Evolutionary conservation across 1,284 basidiomycete genomes (phyloP), one percentile per base, ranked within the genome.

Genomic region (Ustilago shanxiensis): DNA sequence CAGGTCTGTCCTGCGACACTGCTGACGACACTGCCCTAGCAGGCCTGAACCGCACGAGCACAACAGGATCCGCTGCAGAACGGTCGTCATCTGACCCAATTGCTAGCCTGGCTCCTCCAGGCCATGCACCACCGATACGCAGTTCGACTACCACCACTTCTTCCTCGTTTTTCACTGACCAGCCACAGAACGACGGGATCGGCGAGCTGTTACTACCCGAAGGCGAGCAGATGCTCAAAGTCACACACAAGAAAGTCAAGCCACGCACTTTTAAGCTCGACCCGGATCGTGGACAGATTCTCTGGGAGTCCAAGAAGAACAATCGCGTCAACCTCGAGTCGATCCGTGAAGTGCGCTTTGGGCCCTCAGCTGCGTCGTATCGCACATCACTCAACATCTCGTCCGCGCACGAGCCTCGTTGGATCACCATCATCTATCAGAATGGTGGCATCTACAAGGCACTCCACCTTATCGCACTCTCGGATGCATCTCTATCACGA

Each of bases 281-380:
- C 80, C 88, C 92, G 9, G 91, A 94, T 84, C 90, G 91, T 61
- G 93, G 94, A 0, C 90, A 91, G 74, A 93, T 98, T 77, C 86
- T 92, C 5, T 98, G 93, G 91, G 91, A 93, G 72, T 94, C 93
- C 51, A 92, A 91, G 85, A 92, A 91, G 85, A 79, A 83, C 52
- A 85, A 85, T n/a, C 68, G 24, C 93, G 95, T 97, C 62, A 92
- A 93, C 3, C 92, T 98, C 78, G 93, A 94, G 85, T 91, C 91
- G 77, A 95, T 99, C 85, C 93, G 95, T 72, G 95, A 98, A 83
- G 90, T 99, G 10, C 92, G 96, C 14, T 90, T 92, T 8, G 93
- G 92, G 51, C 83, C 90, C 11, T 90, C 93, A 71, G 91, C 93
- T 29, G 88, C 92, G 37, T 92, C 93, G 79, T 93, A 94, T 82